These are phyloP conservation scores for Stagonosporopsis vannaccii DNA, from an alignment of 2,329 filamentous ascomycete species.

Conservation along the genomic window DNA sequence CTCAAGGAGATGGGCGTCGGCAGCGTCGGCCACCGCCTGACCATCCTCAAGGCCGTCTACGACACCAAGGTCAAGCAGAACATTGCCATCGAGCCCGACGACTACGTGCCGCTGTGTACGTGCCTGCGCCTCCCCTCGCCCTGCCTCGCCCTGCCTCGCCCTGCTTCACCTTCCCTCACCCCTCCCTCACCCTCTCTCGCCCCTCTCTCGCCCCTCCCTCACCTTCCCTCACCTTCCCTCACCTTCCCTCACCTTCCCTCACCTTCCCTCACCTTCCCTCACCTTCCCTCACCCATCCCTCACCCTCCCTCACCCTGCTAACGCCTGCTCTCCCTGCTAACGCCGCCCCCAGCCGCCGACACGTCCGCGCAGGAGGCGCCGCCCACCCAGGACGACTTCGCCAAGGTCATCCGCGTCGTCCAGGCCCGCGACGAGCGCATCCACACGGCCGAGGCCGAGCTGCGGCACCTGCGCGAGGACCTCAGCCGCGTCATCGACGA, in stretches of 20 bases:
- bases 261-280: no score
- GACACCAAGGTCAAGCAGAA: constrained; percentile 95
- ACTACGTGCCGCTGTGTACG: constrained; percentile 92
- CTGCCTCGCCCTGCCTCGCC: constrained; percentile 10
- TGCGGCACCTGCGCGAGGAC: constrained; percentile 73
- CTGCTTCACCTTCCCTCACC: constrained; percentile 8
- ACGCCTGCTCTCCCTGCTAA: no score
- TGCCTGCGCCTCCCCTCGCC: background rate
- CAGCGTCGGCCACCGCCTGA: constrained; percentile 92
- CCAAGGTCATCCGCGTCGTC: constrained; percentile 87
- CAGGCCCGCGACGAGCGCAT: constrained; percentile 91
- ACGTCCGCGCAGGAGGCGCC: constrained; percentile 83
- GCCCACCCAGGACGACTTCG: constrained; percentile 92
- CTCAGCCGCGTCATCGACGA: constrained; percentile 70
- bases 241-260: constrained; percentile 20
- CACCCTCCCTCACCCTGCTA: constrained; percentile 17
- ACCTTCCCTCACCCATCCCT: background rate
- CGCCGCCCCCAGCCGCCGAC: constrained; percentile 83
- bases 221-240: background rate
- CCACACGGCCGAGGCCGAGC: constrained; percentile 79
- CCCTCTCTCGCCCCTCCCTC: constrained; percentile 9
- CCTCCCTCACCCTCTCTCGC: background rate
- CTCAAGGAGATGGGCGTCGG: constrained; percentile 92
- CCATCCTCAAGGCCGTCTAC: constrained; percentile 94
- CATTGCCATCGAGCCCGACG: constrained; percentile 86